A percentile compares a stretch with the other conserved stretches of the same genome.
Conservation (phyloP, 495 filamentous ascomycete species). For the Neurospora pannonica region DNA sequence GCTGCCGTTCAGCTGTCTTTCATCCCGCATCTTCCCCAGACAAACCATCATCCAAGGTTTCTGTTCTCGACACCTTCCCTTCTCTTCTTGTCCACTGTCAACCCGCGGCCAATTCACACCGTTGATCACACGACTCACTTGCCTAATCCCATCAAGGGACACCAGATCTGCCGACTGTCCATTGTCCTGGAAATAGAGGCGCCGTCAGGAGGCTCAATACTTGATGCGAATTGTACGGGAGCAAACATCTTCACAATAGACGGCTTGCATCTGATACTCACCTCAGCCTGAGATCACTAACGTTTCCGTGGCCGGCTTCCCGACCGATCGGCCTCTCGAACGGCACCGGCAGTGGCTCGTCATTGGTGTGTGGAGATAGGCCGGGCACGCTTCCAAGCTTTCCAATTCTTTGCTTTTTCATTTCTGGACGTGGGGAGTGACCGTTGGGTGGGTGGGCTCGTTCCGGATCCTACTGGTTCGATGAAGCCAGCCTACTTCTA, state of each 20-base stretch:
- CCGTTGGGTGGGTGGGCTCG: background rate
- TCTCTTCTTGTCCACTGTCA: background rate
- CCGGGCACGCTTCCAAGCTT: background rate
- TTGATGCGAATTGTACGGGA: background rate
- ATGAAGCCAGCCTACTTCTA: slow-evolving; percentile 1
- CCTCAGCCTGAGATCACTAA: background rate
- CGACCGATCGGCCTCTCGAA: background rate
- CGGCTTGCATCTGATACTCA: background rate
- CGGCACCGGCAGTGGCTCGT: background rate
- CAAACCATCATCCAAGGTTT: slow-evolving; percentile 2
- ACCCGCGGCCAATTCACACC: background rate
- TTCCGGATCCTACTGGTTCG: background rate
- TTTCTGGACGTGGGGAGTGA: background rate
- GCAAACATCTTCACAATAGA: background rate
- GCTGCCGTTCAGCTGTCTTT: slow-evolving; percentile 18
- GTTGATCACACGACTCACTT: background rate
- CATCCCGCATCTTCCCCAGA: slow-evolving; percentile 13
- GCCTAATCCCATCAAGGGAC: background rate
- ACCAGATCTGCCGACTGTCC: background rate
- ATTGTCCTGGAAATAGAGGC: background rate
- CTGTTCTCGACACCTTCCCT: background rate
- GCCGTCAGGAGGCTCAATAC: background rate
- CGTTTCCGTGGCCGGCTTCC: background rate
- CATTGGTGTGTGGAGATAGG: background rate
- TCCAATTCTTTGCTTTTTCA: background rate